A percentile compares a stretch with the other conserved stretches of the same genome.
These are phyloP conservation scores for Euphorbia lathyris DNA, from an alignment of 345 rosid species.

Conservation along the genomic window DNA sequence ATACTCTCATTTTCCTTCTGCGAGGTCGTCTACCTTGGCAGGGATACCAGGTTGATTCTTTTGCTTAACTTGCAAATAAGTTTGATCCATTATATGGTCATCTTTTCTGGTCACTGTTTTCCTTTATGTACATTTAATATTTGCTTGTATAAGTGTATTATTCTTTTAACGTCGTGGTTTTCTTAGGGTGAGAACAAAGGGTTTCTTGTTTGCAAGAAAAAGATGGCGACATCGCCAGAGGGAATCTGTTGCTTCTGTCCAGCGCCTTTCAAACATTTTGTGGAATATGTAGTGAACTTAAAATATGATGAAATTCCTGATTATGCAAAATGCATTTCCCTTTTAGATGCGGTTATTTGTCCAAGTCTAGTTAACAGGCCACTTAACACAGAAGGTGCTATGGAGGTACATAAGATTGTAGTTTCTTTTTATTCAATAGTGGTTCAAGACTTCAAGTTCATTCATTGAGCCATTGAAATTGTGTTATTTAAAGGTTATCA, in stretches of 20 bases:
- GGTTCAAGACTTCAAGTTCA: background rate
- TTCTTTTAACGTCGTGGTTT: slow-evolving; percentile 14
- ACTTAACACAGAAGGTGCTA: slow-evolving; percentile 93
- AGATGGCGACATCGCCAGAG: slow-evolving; percentile 88
- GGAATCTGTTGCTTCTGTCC: slow-evolving; percentile 88
- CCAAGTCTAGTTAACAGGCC: slow-evolving; percentile 68
- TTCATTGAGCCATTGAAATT: background rate
- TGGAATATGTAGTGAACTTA: slow-evolving; percentile 87
- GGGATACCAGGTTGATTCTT: slow-evolving; percentile 69
- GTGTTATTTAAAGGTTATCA: slow-evolving; percentile 19
- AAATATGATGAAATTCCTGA: slow-evolving; percentile 94
- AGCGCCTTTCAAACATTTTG: slow-evolving; percentile 73
- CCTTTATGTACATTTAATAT: background rate
- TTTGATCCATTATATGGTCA: background rate
- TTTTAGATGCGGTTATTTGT: slow-evolving; percentile 70
- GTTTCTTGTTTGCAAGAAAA: slow-evolving; percentile 93
- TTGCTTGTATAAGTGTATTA: background rate
- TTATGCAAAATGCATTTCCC: slow-evolving; percentile 80
- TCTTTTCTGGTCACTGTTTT: background rate
- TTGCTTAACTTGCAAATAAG: background rate
- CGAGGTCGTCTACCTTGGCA: slow-evolving; percentile 97
- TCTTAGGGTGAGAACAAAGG: slow-evolving; percentile 91
- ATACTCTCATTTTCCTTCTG: slow-evolving; percentile 84
- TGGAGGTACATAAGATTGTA: slow-evolving; percentile 52
- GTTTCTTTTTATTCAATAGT: slow-evolving; percentile 2